Evolutionary conservation across 2,329 filamentous ascomycete genomes (phyloP).

Genomic region (Colletotrichum sp.): DNA sequence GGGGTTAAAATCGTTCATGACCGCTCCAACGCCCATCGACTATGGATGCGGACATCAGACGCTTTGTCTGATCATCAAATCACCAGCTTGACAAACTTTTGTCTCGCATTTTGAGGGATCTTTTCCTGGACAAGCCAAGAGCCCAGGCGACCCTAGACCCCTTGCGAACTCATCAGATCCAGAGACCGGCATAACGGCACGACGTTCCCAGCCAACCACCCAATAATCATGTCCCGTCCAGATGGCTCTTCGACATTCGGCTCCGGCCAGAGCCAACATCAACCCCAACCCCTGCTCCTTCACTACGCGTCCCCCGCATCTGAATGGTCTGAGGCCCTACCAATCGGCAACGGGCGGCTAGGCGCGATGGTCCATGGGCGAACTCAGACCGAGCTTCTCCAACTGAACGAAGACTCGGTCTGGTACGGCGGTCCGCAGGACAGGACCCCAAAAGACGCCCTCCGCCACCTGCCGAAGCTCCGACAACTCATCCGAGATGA

Average conservation of each 20-base stretch:
- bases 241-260: background rate
- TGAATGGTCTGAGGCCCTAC: slow-evolving; percentile 36
- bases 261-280: background rate
- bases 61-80: background rate
- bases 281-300: slow-evolving; percentile 19
- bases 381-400: slow-evolving; percentile 37
- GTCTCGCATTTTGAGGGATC: background rate
- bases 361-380: slow-evolving; percentile 44
- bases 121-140: background rate
- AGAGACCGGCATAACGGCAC: slow-evolving; percentile 11
- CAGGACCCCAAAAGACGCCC: slow-evolving; percentile 39
- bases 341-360: slow-evolving; percentile 48
- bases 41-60: background rate
- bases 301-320: slow-evolving; percentile 32
- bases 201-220: background rate
- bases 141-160: background rate
- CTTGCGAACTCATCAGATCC: background rate
- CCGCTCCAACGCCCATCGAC: background rate
- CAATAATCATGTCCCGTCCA: background rate
- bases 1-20: slow-evolving; percentile 11
- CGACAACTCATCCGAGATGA: slow-evolving; percentile 40
- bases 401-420: slow-evolving; percentile 52
- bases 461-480: slow-evolving; percentile 36
- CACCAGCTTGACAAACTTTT: background rate
- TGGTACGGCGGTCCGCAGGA: slow-evolving; percentile 46